Evolutionary conservation across 495 filamentous ascomycete genomes (phyloP).

Genomic region (Penicillium dipodomyicola): DNA sequence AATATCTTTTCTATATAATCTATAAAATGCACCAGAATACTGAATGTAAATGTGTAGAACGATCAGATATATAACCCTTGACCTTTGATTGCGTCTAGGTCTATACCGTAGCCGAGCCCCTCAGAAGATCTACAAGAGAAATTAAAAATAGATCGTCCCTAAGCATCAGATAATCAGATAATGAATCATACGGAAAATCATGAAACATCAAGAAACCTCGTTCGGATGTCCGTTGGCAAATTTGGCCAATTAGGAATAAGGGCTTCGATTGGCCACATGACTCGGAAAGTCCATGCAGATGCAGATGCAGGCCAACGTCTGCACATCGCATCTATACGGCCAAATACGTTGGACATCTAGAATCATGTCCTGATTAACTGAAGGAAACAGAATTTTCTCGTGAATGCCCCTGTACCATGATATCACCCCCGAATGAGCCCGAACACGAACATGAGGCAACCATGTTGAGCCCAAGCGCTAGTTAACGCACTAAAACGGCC

Average conservation of each 20-base stretch:
- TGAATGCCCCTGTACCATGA: background rate
- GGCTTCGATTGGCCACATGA: slow-evolving; percentile 10
- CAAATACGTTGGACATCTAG: background rate
- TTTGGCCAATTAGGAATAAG: slow-evolving; percentile 1
- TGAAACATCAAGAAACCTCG: background rate
- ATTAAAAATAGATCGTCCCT: background rate
- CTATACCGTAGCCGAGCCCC: background rate
- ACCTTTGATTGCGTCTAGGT: background rate
- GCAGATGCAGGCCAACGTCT: background rate
- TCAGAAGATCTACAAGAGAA: background rate
- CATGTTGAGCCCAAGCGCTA: slow-evolving; percentile 8
- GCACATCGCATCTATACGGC: background rate
- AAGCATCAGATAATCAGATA: slow-evolving; percentile 8
- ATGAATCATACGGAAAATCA: background rate
- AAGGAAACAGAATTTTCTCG: background rate
- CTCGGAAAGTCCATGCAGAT: background rate
- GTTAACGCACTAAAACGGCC: slow-evolving; percentile 5
- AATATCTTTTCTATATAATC: background rate
- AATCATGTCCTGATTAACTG: background rate
- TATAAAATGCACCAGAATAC: no score
- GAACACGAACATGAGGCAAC: slow-evolving; percentile 6
- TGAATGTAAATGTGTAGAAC: no score
- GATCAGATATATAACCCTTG: background rate
- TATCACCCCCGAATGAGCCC: background rate
- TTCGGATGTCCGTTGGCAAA: background rate